Evolutionary conservation across 192 early-diverging fungal species (phyloP), one percentile per base, ranked within the genome.

Genomic region (Backusella tarrabulga): DNA sequence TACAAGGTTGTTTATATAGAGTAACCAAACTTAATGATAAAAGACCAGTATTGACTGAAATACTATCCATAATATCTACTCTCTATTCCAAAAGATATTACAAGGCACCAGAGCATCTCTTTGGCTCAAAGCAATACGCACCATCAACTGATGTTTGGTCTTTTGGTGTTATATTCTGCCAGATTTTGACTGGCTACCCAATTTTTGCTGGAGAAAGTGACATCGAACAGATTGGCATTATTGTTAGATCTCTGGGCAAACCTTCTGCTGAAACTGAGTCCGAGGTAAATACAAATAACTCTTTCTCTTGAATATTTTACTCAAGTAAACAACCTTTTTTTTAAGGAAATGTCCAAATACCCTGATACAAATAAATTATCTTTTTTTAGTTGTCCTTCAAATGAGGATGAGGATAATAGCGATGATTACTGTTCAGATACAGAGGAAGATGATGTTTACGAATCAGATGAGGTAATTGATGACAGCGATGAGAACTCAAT

Each of bases 101-200:
- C 40, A 75, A 75, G 32, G 74, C 74, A 17, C 74, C 74, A 42
- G 74, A 75, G 11, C 74, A 75, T 32, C 34, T 75, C 29, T 75
- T 75, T 68, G 74, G 74, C 6, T 68, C 35, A 23, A 44, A 34
- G 44, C 12, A 23, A n/a, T 75, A 75, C 29, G 26, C 34, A 12
- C 19, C 74, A 42, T 67, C 74, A 1, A 75, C 74, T 34, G 74
- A 75, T 32, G 41, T 68, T 34, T 75, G 74, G 74, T 75, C 74
- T 12, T 44, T 75, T 6, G 74, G 74, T 6, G 63, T 34, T 5
- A 34, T 75, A 29, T 75, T 42, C 34, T 56, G 52, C 29, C 66
- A 75, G 19, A 12, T 75, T 23, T 21, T 52, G 29, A 34, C 68
- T 26, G 74, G 74, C 3, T 68, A 44, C n/a, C 74, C 74, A 3